Percentiles rank a stretch among this genome's conserved stretches.
These are phyloP conservation scores for Pyrenophora graminea DNA, from an alignment of 2,329 filamentous ascomycete species.

Conservation along the genomic window DNA sequence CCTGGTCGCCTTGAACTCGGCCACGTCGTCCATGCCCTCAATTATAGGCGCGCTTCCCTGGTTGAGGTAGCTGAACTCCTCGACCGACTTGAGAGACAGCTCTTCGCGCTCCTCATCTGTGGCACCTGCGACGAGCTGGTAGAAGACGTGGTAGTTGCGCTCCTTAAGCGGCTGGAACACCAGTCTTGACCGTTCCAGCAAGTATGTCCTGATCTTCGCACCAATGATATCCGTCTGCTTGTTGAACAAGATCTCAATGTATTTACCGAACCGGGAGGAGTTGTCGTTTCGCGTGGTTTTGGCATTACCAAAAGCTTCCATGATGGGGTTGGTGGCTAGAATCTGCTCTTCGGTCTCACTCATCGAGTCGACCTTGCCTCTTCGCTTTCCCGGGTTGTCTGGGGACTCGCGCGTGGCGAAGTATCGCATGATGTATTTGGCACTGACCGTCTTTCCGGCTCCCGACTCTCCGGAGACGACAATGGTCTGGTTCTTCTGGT, in stretches of 20 bases:
- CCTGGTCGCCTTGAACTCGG: conserved; percentile 87
- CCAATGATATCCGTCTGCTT: conserved; percentile 94
- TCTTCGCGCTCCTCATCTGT: conserved; percentile 80
- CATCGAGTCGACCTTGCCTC: conserved; percentile 77
- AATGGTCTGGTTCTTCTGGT: conserved; percentile 94
- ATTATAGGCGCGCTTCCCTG: conserved; percentile 91
- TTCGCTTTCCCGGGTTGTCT: conserved; percentile 80
- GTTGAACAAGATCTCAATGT: conserved; percentile 99
- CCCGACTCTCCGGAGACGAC: conserved; percentile 99
- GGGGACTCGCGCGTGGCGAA: conserved; percentile 96
- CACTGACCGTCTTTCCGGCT: conserved; percentile 98
- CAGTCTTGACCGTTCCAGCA: conserved; percentile 90
- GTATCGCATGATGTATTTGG: conserved; percentile 99
- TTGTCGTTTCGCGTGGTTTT: conserved; percentile 99
- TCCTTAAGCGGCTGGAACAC: conserved; percentile 98
- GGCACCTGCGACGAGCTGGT: conserved; percentile 93
- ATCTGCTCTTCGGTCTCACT: conserved; percentile 99
- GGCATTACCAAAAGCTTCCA: conserved; percentile 99
- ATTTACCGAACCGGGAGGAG: conserved; percentile 98
- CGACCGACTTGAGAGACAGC: conserved; percentile 76
- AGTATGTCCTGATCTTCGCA: conserved; percentile 93
- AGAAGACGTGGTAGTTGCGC: conserved; percentile 99
- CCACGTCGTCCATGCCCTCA: conserved; percentile 92
- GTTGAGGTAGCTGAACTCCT: conserved; percentile 95
- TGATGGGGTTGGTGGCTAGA: conserved; percentile 96